Evolutionary conservation across 2,329 filamentous ascomycete genomes (phyloP), one percentile per base, ranked within the genome.

Genomic region (Dendryphion nanum): DNA sequence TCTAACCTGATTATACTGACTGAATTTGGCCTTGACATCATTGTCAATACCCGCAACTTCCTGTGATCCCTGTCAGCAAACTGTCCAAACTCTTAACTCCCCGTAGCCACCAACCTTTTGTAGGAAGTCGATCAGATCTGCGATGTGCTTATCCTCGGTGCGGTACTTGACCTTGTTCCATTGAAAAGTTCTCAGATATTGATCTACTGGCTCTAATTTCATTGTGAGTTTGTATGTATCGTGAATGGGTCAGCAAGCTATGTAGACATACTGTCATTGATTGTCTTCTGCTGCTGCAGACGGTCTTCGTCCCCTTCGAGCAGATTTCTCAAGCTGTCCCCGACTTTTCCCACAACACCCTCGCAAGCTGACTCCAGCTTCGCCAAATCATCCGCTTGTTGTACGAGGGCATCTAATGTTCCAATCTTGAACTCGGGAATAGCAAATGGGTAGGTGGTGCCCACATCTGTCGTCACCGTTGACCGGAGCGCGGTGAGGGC

Each of bases 151-250:
- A 68, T 98, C 93, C n/a, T n/a, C n/a, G 46, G 87, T 85, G 57
- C 93, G 83, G 69, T 97, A 98, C 65, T 95, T 93, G 69, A 95
- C 88, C 69, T 93, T 96, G 73, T 97, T 97, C 93, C 93, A 98
- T 50, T 81, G 79, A 69, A 97, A 98, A 38, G 79, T 83, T 60
- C 83, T 81, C 31, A 98, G 74, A 64, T 97, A 98, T 64, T 91
- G 85, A 56, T 96, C 91, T 44, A 91, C 89, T n/a, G 93, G 90
- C 68, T 95, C 91, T 97, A 64, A 33, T 33, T 12, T 8, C 7
- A 14, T 16, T 33, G 42, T 50, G 54, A 44, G 18, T 30, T 19
- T 10, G 10, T 26, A 10, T 26, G 10, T 2, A 8, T n/a, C 23
- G n/a, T 10, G 10, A 26, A 26, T n/a, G n/a, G 2, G 23, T 18